Percentiles rank a stretch among this genome's conserved stretches.
phyloP scores from a whole-genome alignment of 352 stramenopile species.

The Phytophthora chlamydospora region DNA sequence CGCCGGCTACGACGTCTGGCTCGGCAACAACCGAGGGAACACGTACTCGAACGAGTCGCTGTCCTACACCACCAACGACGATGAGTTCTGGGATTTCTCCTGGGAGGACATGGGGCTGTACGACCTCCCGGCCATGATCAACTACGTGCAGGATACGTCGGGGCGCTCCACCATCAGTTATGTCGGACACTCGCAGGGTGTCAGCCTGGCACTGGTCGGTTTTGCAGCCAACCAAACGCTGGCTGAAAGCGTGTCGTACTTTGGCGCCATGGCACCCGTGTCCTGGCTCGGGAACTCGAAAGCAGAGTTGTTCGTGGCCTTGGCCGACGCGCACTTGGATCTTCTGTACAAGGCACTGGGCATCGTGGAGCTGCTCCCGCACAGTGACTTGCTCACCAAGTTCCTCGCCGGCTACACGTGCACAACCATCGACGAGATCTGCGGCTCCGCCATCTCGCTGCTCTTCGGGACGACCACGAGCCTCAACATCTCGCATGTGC shows the following conservation, averaged over 20 bases:
- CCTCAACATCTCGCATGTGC: constrained; percentile 49
- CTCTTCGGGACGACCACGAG: constrained; percentile 46
- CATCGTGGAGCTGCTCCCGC: constrained; percentile 37
- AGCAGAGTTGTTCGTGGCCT: constrained; percentile 36
- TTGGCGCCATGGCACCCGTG: constrained; percentile 52
- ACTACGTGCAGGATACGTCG: constrained; percentile 42
- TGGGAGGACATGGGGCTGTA: constrained; percentile 59
- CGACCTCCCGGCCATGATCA: constrained; percentile 52
- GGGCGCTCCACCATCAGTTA: constrained; percentile 46
- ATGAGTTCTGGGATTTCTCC: constrained; percentile 55
- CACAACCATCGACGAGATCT: constrained; percentile 41
- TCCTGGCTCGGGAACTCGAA: constrained; percentile 40
- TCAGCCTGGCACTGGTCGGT: constrained; percentile 52
- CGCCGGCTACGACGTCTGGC: constrained; percentile 64
- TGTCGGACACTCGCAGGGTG: constrained; percentile 60
- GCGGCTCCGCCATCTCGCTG: constrained; percentile 41
- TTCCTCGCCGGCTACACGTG: constrained; percentile 46
- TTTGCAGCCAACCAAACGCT: constrained; percentile 58
- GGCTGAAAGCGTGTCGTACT: constrained; percentile 54
- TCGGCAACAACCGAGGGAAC: constrained; percentile 59
- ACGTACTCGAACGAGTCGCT: constrained; percentile 55
- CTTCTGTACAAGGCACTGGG: constrained; percentile 40
- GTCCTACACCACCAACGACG: constrained; percentile 39
- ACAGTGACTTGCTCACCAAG: constrained; percentile 44
- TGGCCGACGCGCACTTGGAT: constrained; percentile 45